Percentiles rank a stretch among this genome's conserved stretches.
These are phyloP conservation scores for Colletotrichum sp. DNA, from an alignment of 2,329 filamentous ascomycete genomes.

Conservation along the genomic window DNA sequence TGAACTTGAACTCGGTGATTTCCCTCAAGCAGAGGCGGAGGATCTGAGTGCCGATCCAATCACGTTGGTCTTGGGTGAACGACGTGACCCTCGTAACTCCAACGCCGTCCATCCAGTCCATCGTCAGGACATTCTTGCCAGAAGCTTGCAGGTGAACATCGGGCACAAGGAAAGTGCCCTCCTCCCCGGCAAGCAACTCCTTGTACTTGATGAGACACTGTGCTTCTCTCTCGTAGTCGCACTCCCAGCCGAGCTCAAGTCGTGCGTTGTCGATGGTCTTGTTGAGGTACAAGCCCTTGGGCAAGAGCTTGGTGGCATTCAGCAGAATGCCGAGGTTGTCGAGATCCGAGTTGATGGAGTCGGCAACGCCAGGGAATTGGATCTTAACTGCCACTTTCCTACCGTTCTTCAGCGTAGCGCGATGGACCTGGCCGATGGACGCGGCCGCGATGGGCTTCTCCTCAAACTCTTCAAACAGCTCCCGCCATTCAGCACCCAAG, in stretches of 20 bases:
- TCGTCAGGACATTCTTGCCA: slow-evolving; percentile 86
- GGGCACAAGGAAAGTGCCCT: slow-evolving; percentile 79
- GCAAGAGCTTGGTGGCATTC: slow-evolving; percentile 87
- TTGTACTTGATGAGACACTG: slow-evolving; percentile 79
- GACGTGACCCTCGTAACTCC: slow-evolving; percentile 81
- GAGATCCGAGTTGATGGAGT: slow-evolving; percentile 95
- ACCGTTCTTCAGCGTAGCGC: slow-evolving; percentile 77
- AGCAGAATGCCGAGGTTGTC: slow-evolving; percentile 92
- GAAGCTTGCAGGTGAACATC: slow-evolving; percentile 79
- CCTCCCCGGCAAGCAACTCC: slow-evolving; percentile 76
- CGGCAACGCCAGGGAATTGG: slow-evolving; percentile 94
- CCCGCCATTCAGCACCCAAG: slow-evolving; percentile 83
- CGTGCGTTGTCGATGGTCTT: slow-evolving; percentile 97
- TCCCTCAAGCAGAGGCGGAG: slow-evolving; percentile 90
- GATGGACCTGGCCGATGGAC: slow-evolving; percentile 96
- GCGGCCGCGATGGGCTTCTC: slow-evolving; percentile 93
- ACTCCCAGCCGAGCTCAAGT: slow-evolving; percentile 93
- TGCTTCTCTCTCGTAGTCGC: slow-evolving; percentile 91
- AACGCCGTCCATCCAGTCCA: slow-evolving; percentile 87
- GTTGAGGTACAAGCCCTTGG: slow-evolving; percentile 90
- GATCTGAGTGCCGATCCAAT: slow-evolving; percentile 97
- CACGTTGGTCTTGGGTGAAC: slow-evolving; percentile 82
- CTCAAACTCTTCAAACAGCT: slow-evolving; percentile 83
- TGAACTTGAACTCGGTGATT: slow-evolving; percentile 93
- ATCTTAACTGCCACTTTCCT: slow-evolving; percentile 91